A percentile compares a stretch with the other conserved stretches of the same genome.
phyloP scores from a whole-genome alignment of 139 green algal species.

The Coelastrella sp. region DNA sequence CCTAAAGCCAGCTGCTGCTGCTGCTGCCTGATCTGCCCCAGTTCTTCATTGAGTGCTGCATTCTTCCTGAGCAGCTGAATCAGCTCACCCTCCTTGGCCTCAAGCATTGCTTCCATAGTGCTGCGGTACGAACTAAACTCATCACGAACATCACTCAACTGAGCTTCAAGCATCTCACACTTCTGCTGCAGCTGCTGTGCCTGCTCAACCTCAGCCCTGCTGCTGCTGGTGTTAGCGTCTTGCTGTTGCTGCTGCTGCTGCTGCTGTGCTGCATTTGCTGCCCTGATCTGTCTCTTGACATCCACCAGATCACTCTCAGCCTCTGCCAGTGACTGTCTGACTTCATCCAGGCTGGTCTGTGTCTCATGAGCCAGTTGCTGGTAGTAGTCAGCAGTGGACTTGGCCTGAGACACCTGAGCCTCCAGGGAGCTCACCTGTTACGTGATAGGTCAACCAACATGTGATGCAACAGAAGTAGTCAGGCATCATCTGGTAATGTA shows the following conservation, averaged over 20 bases:
- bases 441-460: background rate
- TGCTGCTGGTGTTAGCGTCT: background rate
- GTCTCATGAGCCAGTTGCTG: slow-evolving; percentile 34
- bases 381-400: slow-evolving; percentile 23
- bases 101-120: slow-evolving; percentile 54
- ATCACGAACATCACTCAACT: slow-evolving; percentile 11
- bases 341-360: slow-evolving; percentile 21
- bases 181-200: slow-evolving; percentile 19
- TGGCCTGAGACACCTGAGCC: slow-evolving; percentile 26
- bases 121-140: slow-evolving; percentile 10
- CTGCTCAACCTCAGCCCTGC: background rate
- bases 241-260: slow-evolving; percentile 9
- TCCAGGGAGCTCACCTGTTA: slow-evolving; percentile 23
- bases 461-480: background rate
- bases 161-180: slow-evolving; percentile 24
- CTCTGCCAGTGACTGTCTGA: background rate
- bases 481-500: background rate
- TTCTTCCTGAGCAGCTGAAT: slow-evolving; percentile 48
- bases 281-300: background rate
- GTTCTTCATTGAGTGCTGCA: slow-evolving; percentile 37
- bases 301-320: slow-evolving; percentile 19
- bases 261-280: slow-evolving; percentile 29
- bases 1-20: slow-evolving; percentile 24
- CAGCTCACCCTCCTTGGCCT: slow-evolving; percentile 62
- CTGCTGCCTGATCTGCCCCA: slow-evolving; percentile 33